Conservation (phyloP, 495 filamentous ascomycete genomes). For the Thermochaetoides thermophila region DNA sequence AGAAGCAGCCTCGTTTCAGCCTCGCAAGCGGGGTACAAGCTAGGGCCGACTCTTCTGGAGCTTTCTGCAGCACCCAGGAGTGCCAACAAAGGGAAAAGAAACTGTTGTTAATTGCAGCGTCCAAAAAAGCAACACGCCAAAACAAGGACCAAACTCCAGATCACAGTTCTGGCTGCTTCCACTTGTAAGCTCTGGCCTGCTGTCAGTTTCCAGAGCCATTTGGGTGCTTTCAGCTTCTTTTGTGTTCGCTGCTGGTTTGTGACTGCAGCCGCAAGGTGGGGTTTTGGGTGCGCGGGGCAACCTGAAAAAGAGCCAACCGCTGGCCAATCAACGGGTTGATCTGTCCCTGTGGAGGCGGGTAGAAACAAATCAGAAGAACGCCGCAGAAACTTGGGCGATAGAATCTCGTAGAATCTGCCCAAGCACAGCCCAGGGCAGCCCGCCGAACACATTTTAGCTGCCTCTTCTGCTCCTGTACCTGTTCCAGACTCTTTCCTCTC, state of each 20-base stretch:
- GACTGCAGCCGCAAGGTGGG: conserved; percentile 15
- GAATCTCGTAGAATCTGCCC: conserved; percentile 24
- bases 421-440: conserved; percentile 14
- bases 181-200: too few species aligned
- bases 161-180: background rate
- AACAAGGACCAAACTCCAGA: background rate
- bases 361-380: conserved; percentile 20
- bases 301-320: background rate
- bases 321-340: conserved; percentile 14
- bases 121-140: background rate
- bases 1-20: conserved; percentile 20
- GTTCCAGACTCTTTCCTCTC: conserved; percentile 10
- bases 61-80: conserved; percentile 5
- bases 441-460: conserved; percentile 23
- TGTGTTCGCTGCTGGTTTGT: background rate
- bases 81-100: background rate
- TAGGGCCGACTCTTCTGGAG: conserved; percentile 10
- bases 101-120: background rate
- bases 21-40: conserved; percentile 10
- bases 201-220: too few species aligned
- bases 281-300: conserved; percentile 10
- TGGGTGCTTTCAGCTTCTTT: background rate
- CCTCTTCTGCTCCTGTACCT: too few species aligned
- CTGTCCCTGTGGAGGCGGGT: conserved; percentile 17
- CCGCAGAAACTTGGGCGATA: conserved; percentile 20